Percentiles rank a stretch among this genome's conserved stretches.
Conservation (phyloP, 495 filamentous ascomycete species). For the Aspergillus ellipticus region DNA sequence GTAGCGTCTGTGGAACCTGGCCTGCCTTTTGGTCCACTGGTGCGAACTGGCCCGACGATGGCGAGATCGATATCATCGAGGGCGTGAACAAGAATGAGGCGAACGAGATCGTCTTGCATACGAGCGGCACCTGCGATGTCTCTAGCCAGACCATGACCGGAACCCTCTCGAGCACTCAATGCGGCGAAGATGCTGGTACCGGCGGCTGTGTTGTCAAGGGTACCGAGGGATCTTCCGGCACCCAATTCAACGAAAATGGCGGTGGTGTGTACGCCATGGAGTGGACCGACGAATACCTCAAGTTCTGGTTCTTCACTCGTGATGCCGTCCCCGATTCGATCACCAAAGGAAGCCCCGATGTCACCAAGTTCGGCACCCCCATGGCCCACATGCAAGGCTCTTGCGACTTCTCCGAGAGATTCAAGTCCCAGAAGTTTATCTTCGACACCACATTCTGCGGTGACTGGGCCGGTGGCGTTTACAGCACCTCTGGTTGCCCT, state of each 20-base stretch:
- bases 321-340: conserved; percentile 56
- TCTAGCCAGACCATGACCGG: conserved; percentile 47
- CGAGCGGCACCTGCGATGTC: conserved; percentile 58
- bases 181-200: conserved; percentile 49
- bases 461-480: conserved; percentile 74
- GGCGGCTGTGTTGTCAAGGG: conserved; percentile 48
- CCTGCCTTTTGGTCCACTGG: conserved; percentile 76
- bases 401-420: conserved; percentile 64
- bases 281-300: conserved; percentile 64
- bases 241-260: conserved; percentile 65
- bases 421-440: conserved; percentile 69
- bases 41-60: conserved; percentile 69
- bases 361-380: conserved; percentile 62
- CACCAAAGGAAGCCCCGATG: conserved; percentile 54
- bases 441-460: conserved; percentile 88
- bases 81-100: conserved; percentile 65
- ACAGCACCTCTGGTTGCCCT: conserved; percentile 34
- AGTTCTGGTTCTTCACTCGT: conserved; percentile 77
- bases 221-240: conserved; percentile 57
- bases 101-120: conserved; percentile 76
- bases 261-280: conserved; percentile 80
- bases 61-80: conserved; percentile 93
- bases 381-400: conserved; percentile 56
- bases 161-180: conserved; percentile 47
- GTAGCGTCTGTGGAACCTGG: conserved; percentile 65